These are phyloP conservation scores for Camellia sinensis DNA, from an alignment of 148 eudicot species.

Conservation along the genomic window DNA sequence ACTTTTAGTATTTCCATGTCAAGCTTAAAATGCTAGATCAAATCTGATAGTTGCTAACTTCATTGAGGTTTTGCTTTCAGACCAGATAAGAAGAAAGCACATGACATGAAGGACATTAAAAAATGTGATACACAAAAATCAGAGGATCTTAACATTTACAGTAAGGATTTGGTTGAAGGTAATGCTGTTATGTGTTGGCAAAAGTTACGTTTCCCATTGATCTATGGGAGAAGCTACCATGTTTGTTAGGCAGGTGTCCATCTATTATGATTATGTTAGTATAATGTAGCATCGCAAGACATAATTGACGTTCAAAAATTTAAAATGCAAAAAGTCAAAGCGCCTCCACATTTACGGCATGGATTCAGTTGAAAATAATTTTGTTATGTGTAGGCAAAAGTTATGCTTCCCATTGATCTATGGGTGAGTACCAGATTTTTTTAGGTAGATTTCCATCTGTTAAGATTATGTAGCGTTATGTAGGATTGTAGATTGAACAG, in stretches of 20 bases:
- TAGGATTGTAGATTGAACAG: not conserved
- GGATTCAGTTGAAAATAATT: no score
- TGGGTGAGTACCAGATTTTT: not conserved
- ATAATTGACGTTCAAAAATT: slow-evolving; percentile 16
- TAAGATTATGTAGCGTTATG: not conserved
- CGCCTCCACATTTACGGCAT: no score
- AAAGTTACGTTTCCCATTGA: slow-evolving; percentile 11
- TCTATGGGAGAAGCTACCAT: not conserved
- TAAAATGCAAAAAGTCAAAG: not conserved
- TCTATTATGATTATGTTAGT: not conserved
- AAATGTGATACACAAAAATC: slow-evolving; percentile 9
- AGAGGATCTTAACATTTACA: slow-evolving; percentile 10
- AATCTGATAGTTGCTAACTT: slow-evolving; percentile 12
- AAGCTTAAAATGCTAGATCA: slow-evolving; percentile 10
- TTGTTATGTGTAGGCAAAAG: not conserved
- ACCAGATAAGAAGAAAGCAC: slow-evolving; percentile 30
- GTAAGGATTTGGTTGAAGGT: slow-evolving; percentile 27
- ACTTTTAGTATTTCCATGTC: slow-evolving; percentile 3
- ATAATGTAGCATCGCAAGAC: not conserved
- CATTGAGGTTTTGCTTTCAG: slow-evolving; percentile 36
- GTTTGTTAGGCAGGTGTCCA: not conserved
- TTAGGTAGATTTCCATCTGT: not conserved
- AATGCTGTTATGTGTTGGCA: not conserved
- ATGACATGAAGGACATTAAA: slow-evolving; percentile 19
- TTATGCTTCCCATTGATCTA: slow-evolving; percentile 10